Evolutionary conservation across 306 rosid genomes (phyloP), one percentile per base, ranked within the genome.

Genomic region (Lathyrus sativus): DNA sequence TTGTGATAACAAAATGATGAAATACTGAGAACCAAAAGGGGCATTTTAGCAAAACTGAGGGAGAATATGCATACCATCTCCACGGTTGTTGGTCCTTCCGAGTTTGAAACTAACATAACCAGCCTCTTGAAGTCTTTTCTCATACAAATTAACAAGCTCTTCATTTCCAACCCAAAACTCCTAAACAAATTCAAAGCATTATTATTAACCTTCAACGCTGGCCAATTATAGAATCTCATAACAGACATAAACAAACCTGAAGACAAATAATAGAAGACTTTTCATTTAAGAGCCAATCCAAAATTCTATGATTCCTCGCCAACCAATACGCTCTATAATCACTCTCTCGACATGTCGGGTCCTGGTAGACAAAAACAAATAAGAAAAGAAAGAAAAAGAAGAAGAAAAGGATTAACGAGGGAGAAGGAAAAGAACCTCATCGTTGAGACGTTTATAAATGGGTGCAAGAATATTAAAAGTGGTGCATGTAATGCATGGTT

Each of bases 401-500:
- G 17, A 9, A 9, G 22, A 2, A 17, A 8, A 35, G 1, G 39
- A 35, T 35, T 1, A 35, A 35, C 0, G 39, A 33, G 3, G 29
- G 12, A 35, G 24, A 31, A 56, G 9, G 1, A 72, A 8, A 9
- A 35, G 62, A 50, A 92, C 98, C 90, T 93, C 86, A 11, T 70
- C 80, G 61, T 77, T 65, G 67, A 93, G 71, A 24, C 99, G 97
- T 77, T 93, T 93, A 81, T 93, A 93, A n/a, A 93, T 93, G 46
- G 99, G 99, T 38, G 99, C 99, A 35, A 93, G 97, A 56, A 93
- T 90, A 76, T 93, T 93, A 68, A 93, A 93, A 29, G 99, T 93
- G 7, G 99, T 93, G 74, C 99, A 93, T 22, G 97, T 86, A 65
- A 93, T 84, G 78, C 80, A 78, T 50, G 96, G 97, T 55, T 82